phyloP scores from a whole-genome alignment of 2,329 filamentous ascomycete genomes.

The Alternaria gaisen region DNA sequence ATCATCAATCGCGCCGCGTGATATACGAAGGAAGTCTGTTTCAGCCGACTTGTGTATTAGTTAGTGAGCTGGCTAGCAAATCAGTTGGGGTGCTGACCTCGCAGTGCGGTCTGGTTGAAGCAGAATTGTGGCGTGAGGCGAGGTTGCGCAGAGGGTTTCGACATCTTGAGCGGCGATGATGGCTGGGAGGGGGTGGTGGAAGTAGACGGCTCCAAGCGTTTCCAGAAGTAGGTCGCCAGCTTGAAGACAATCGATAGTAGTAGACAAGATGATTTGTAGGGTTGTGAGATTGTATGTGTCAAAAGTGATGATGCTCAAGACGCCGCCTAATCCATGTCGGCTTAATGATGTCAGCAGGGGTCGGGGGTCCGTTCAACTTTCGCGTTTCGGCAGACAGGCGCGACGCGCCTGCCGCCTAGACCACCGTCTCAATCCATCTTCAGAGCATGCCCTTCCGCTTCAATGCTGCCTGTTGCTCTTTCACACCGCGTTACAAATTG shows the following conservation, averaged over 20 bases:
- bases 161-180: slow-evolving; percentile 44
- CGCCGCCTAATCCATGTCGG: slow-evolving; percentile 24
- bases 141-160: slow-evolving; percentile 52
- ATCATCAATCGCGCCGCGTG: slow-evolving; percentile 86
- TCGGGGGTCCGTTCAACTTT: slow-evolving; percentile 17
- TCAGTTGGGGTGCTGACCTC: slow-evolving; percentile 49
- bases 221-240: slow-evolving; percentile 47
- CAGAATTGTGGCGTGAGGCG: slow-evolving; percentile 60
- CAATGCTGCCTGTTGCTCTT: slow-evolving; percentile 34
- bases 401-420: slow-evolving; percentile 37
- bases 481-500: slow-evolving; percentile 10
- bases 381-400: slow-evolving; percentile 33
- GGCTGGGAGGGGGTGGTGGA: slow-evolving; percentile 13
- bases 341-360: slow-evolving; percentile 46
- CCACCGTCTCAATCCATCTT: slow-evolving; percentile 20
- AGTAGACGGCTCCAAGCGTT: slow-evolving; percentile 25
- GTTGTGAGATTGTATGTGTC: slow-evolving; percentile 5
- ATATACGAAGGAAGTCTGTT: slow-evolving; percentile 88
- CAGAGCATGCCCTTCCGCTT: slow-evolving; percentile 45
- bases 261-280: neutral
- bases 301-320: slow-evolving; percentile 22
- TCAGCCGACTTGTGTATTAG: slow-evolving; percentile 38
- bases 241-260: slow-evolving; percentile 7
- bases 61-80: slow-evolving; percentile 39
- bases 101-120: slow-evolving; percentile 61